Base-by-base conservation (phyloP, 192 early-diverging fungal species). In the Coemansia sp. region DNA sequence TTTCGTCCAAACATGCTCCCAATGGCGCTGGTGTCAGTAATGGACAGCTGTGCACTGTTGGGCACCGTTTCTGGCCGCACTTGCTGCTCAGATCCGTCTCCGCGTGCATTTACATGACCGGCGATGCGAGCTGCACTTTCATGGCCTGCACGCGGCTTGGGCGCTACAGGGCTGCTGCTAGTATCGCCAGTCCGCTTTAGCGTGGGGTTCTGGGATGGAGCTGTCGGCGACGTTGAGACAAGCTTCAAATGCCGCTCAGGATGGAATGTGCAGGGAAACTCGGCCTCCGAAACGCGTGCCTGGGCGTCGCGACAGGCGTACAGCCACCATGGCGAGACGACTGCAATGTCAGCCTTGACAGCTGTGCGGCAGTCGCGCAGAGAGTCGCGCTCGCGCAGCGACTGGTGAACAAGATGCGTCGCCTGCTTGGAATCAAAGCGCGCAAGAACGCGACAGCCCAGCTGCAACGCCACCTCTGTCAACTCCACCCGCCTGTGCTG, bases 291-390 rank as follows among this genome's bases (percentile, higher is more conserved):
- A 0, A 68, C 47, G 1, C 55, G 67, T 1, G 6, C 10, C 33
- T 42, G 32, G 0, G 64, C 54, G 12, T 74, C 76, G 16, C 62
- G 62, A 30, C 81, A 82, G 2, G 67, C 63, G 33, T 71, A 66
- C 30, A 82, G 62, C 81, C 81, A 82, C 75, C 71, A 79, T 1
- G 81, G 81, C 14, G 81, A 82, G 11, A 82, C 81, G 14, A 79
- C 56, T 14, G 27, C 28, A 1, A 74, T 65, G 16, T 40, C 42
- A 6, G 56, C 31, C n/a, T 66, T 51, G 16, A 49, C 18, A 11
- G 81, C 81, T 29, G 40, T 6, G 1, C 53, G 60, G 30, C 65
- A 78, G 28, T 78, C 80, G 23, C 68, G 53, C 32, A 66, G 54
- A 1, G 67, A 60, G 48, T 82, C 81, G 6, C 51, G 60, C 43